Base-by-base conservation (phyloP, 768 basidiomycete species). In the Boletales sp. region DNA sequence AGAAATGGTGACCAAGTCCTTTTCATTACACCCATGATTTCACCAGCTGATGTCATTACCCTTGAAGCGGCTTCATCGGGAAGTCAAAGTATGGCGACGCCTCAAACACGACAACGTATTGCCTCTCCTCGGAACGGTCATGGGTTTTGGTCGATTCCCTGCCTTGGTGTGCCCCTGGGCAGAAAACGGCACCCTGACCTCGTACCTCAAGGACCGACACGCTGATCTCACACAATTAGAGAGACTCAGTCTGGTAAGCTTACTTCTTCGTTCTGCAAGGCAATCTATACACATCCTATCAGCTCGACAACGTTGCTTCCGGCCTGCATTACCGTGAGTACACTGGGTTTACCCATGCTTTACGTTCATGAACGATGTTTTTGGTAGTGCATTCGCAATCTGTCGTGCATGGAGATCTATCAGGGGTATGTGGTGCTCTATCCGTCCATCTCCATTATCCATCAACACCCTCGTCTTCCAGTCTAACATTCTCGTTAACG, bases 401-500 rank as follows among this genome's bases (percentile, higher is more conserved):
- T 27, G 15, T 62, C 29, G 45, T 59, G 31, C 60, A 62, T 21
- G 57, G 60, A 0, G 52, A 62, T 12, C 40, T 62, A 24, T 59
- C 60, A 5, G 60, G 54, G 8, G 56, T 59, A 36, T 13, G 60
- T 31, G 14, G 17, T 5, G 4, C 32, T 19, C 3, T 21, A 21
- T 21, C 4, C 21, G 21, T 21, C 21, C 37, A 11, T 38, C 19
- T 36, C 12, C 35, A 2, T n/a, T n/a, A 17, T 37, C 17, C 10
- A 19, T 38, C 19, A 19, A 18, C 17, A 38, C 6, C 15, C 5
- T 7, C 3, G 7, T 18, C 17, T 3, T 19, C 24, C 15, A 76
- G 74, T 70, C 70, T 21, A 78, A 78, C 49, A 69, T 77, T 14
- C 69, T 78, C 17, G 67, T 77, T n/a, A 66, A 67, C 8, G 62